Base-by-base conservation (phyloP, 345 rosid species). In the Eucalyptus fibrosa region DNA sequence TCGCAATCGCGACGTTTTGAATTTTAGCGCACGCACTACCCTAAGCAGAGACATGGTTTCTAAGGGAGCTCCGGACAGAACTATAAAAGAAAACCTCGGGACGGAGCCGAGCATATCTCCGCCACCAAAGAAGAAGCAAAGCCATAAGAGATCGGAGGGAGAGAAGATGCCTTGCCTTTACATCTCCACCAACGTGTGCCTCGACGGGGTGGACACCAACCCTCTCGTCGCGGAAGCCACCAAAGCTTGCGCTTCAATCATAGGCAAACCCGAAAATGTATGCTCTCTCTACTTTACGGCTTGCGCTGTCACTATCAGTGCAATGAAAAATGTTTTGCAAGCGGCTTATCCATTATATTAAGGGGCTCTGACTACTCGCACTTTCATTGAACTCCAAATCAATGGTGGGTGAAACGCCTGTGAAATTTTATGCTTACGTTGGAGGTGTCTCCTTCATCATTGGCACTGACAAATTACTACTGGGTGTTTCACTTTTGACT, bases 221-320 rank as follows among this genome's bases (percentile, higher is more conserved):
- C 98, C 98, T 88, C 91, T 96, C 89, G 95, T 96, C 93, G 92
- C 97, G 5, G 97, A 95, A 87, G 97, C 97, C 50, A 93, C 97
- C 60, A 94, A 95, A 90, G 90, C 98, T 88, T 94, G 96, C 82
- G 95, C 99, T 62, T 92, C 94, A 89, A 90, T 96, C 93, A 94
- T 95, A 91, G 98, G 99, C 90, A 96, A 93, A 90, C 97, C 99
- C 14, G 96, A 95, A 92, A 92, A 95, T 50, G 99, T 96, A 92
- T 88, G 83, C 26, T 81, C 65, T 28, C 86, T 62, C 23, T 69
- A 49, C 28, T 45, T 13, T 9, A 18, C 56, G 4, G 32, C 17
- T 8, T 6, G 13, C 9, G 23, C 56, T 53, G 24, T 53, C 69
- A 60, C 32, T 12, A 28, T 60, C 16, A 28, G 16, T 12, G 69